Percentiles rank a stretch among this genome's conserved stretches.
Conservation (phyloP, 352 stramenopile species). For the Globisporangium heterothallicum region DNA sequence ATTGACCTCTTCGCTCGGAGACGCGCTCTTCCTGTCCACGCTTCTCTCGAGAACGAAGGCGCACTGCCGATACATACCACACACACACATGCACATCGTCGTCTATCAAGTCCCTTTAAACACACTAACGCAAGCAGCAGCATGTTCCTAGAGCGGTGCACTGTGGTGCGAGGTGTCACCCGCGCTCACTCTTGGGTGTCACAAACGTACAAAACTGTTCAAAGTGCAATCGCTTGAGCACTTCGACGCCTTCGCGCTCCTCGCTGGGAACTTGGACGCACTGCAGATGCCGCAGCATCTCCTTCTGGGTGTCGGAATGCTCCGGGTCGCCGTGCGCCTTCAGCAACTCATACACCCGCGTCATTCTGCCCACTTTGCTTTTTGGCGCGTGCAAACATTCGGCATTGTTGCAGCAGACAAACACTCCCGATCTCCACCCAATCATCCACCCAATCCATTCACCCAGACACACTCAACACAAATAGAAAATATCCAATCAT, state of each 20-base stretch:
- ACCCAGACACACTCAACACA: too few relatives aligned
- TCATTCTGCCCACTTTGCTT: neutral
- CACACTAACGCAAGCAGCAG: neutral
- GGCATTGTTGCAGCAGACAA: too few relatives aligned
- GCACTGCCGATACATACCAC: slow-evolving; percentile 17
- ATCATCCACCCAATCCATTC: too few relatives aligned
- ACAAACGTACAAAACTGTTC: slow-evolving; percentile 34
- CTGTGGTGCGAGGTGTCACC: too few relatives aligned
- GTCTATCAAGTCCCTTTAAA: neutral
- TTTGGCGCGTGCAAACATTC: too few relatives aligned
- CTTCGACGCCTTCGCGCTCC: slow-evolving; percentile 22
- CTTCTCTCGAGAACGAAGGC: slow-evolving; percentile 17
- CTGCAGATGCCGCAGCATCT: slow-evolving; percentile 36
- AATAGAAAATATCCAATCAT: too few relatives aligned
- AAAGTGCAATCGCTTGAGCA: slow-evolving; percentile 39
- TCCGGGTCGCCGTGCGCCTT: slow-evolving; percentile 17
- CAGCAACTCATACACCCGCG: slow-evolving; percentile 28
- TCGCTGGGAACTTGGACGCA: slow-evolving; percentile 5
- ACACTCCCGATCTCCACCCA: too few relatives aligned
- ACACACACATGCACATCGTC: neutral
- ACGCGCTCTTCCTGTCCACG: slow-evolving; percentile 13
- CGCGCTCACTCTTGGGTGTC: too few relatives aligned
- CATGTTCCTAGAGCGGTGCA: too few relatives aligned
- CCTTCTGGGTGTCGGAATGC: slow-evolving; percentile 25
- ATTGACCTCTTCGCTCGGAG: slow-evolving; percentile 28